Percentiles rank a stretch among this genome's conserved stretches.
These are phyloP conservation scores for Ceratobasidium sp. DNA, from an alignment of 1,284 basidiomycete genomes.

Conservation along the genomic window DNA sequence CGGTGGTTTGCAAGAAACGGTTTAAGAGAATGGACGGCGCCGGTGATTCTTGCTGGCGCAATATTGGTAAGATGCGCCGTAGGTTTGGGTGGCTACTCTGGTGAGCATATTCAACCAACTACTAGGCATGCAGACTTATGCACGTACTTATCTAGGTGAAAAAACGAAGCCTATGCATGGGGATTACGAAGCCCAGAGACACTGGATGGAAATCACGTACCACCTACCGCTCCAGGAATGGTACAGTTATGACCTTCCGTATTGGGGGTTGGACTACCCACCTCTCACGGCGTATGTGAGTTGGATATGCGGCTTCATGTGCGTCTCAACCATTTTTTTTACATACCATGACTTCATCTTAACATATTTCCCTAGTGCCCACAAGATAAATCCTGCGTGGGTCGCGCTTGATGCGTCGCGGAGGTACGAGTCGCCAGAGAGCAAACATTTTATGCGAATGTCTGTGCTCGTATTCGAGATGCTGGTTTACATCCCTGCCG, in stretches of 20 bases:
- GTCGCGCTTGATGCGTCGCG: constrained; percentile 78
- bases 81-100: constrained; percentile 83
- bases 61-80: constrained; percentile 72
- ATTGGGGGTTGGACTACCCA: constrained; percentile 95
- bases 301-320: constrained; percentile 78
- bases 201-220: constrained; percentile 91
- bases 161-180: constrained; percentile 83
- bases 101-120: constrained; percentile 58
- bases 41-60: constrained; percentile 62
- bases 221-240: constrained; percentile 79
- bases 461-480: constrained; percentile 78
- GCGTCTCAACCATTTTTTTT: constrained; percentile 50
- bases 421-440: constrained; percentile 75
- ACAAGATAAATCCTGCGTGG: constrained; percentile 75
- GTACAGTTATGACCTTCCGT: constrained; percentile 88
- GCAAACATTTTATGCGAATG: constrained; percentile 82
- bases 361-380: constrained; percentile 63
- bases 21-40: constrained; percentile 68
- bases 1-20: constrained; percentile 78
- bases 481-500: constrained; percentile 79
- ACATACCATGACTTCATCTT: constrained; percentile 1
- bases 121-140: background rate
- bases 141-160: constrained; percentile 61
- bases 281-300: constrained; percentile 90
- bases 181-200: constrained; percentile 92